Base-by-base conservation (phyloP, 331 rosid genomes). In the Saraca asoca region DNA sequence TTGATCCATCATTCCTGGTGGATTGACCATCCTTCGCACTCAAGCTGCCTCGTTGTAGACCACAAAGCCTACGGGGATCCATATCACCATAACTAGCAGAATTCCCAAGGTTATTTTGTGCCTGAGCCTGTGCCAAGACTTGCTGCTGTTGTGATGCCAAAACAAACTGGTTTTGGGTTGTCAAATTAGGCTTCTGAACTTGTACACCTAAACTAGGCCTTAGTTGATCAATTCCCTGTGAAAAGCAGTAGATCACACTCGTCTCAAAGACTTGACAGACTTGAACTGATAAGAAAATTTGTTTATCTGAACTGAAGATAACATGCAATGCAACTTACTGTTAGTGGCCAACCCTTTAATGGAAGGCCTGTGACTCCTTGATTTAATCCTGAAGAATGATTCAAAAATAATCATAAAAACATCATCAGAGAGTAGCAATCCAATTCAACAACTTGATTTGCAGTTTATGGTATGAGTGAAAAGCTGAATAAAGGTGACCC, bases 271-370 rank as follows among this genome's bases (percentile, higher is more conserved):
- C 55, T 62, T 33, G 35, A 60, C 55, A 38, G 48, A 35, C 54
- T 51, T 37, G 35, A 33, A 34, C 59, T 17, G 14, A 34, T n/a
- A 0, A 39, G 37, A 51, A 52, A 72, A 70, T 37, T 18, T 57
- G 24, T 20, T 49, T 38, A 61, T 24, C 42, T 7, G 54, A 61
- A 33, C 46, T 7, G 54, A 75, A 46, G 51, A 75, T 35, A 58
- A 50, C 42, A 58, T 66, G 66, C 62, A 80, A 87, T 66, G 66
- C 62, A 80, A 87, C 98, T 87, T 85, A 91, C 98, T 57, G 92
- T 80, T 72, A 91, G 81, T 41, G 98, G 98, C 95, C 95, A 91
- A 20, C 96, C 96, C 86, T 87, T 91, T 55, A 87, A 15, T 14
- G 93, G 93, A 71, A 87, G 87, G 76, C 86, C 73, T 38, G 86